These are phyloP conservation scores for Inonotus obliquus DNA, from an alignment of 1,284 basidiomycete species.

Conservation along the genomic window DNA sequence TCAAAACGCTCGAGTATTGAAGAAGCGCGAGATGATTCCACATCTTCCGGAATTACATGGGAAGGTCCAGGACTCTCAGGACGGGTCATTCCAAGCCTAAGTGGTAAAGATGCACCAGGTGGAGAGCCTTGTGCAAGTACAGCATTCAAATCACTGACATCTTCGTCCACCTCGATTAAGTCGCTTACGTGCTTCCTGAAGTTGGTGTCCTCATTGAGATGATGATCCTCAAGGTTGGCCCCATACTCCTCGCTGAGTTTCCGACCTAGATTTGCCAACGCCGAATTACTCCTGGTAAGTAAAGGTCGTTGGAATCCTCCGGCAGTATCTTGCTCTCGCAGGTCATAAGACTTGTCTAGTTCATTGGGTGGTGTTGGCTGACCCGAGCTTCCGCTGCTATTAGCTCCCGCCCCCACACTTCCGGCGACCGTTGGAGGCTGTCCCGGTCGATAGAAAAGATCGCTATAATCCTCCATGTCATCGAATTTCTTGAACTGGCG, in stretches of 20 bases:
- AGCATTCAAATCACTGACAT: slow-evolving; percentile 17
- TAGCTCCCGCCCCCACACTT: background rate
- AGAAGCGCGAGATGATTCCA: slow-evolving; percentile 51
- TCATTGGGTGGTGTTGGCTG: slow-evolving; percentile 6
- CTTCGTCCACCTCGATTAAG: slow-evolving; percentile 21
- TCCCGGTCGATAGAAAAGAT: slow-evolving; percentile 19
- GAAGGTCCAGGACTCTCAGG: slow-evolving; percentile 24
- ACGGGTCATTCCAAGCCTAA: slow-evolving; percentile 29
- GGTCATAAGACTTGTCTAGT: background rate
- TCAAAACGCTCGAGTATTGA: slow-evolving; percentile 45
- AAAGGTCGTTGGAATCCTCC: slow-evolving; percentile 5
- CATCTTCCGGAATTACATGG: slow-evolving; percentile 57
- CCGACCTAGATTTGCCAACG: slow-evolving; percentile 55
- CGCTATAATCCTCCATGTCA: slow-evolving; percentile 17
- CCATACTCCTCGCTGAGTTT: slow-evolving; percentile 52
- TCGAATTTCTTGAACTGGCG: slow-evolving; percentile 17
- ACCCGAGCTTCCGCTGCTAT: background rate
- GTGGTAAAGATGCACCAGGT: slow-evolving; percentile 26
- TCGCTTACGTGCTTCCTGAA: slow-evolving; percentile 25
- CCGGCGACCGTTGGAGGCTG: background rate
- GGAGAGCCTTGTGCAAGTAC: slow-evolving; percentile 12
- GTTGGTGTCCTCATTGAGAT: slow-evolving; percentile 28
- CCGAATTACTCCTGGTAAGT: slow-evolving; percentile 25
- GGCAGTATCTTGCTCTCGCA: slow-evolving; percentile 15
- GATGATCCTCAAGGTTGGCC: slow-evolving; percentile 29